Evolutionary conservation across 371 early-diverging fungal genomes (phyloP).

Genomic region (Catenaria anguillulae): DNA sequence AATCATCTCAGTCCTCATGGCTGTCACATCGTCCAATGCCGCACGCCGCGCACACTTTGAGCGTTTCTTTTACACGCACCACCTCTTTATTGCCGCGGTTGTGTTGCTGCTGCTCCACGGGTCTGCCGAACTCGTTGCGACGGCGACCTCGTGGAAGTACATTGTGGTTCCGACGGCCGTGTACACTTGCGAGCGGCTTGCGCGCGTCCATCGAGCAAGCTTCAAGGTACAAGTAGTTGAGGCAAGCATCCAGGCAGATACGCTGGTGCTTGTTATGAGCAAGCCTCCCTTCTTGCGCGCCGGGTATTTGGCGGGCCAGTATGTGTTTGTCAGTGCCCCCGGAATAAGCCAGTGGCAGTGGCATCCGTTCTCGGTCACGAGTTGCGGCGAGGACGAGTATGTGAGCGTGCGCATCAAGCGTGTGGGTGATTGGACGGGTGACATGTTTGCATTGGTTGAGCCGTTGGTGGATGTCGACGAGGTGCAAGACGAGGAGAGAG

Average conservation of each 20-base stretch:
- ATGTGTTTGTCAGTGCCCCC: constrained; percentile 3
- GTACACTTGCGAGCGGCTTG: constrained; percentile 2
- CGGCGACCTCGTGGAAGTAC: constrained; percentile 5
- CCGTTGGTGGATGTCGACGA: not conserved
- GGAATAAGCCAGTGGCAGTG: not conserved
- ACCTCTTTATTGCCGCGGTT: constrained; percentile 36
- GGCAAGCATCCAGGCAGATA: constrained; percentile 2
- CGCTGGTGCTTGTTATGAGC: not conserved
- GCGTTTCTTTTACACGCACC: constrained; percentile 45
- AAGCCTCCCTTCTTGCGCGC: constrained; percentile 6
- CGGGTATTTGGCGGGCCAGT: constrained; percentile 5
- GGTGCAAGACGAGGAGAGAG: too few species aligned
- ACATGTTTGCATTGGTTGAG: not conserved
- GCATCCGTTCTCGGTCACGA: constrained; percentile 10
- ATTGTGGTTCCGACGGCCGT: not conserved
- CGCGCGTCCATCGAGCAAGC: constrained; percentile 1
- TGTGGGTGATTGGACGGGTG: constrained; percentile 3
- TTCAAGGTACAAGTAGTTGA: not conserved
- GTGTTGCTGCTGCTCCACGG: constrained; percentile 35
- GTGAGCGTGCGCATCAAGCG: constrained; percentile 7
- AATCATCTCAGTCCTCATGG: constrained; percentile 34
- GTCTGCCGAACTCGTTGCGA: not conserved
- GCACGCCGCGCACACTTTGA: constrained; percentile 33
- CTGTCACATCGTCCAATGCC: constrained; percentile 26
- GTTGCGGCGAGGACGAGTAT: not conserved